Base-by-base conservation (phyloP, 2,329 filamentous ascomycete species). In the Xenosphaeropsis pyriputrescens region DNA sequence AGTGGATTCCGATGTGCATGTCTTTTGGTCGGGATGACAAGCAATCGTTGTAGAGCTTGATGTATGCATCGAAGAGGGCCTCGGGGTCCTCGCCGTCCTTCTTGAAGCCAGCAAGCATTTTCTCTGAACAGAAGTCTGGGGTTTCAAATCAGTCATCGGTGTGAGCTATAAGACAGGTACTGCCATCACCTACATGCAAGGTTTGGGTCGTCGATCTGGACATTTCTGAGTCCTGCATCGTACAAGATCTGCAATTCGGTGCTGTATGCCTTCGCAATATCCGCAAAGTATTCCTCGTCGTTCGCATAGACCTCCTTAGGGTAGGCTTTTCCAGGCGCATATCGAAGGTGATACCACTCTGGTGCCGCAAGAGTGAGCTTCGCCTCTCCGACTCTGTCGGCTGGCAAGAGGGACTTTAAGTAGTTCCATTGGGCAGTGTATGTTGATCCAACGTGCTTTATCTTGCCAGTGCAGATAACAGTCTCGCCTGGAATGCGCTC, bases 1-100 rank as follows among this genome's bases (percentile, higher is more conserved):
- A 65, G 54, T 88, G 83, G 15, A 88, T 76, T 36, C 83, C 83
- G 6, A 83, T 69, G 57, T 85, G 80, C 64, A 88, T 72, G 52
- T 86, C 80, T 2, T 65, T 56, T 0, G 79, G 77, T 1, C 74
- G 62, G 49, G 72, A 70, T 50, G 64, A 62, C 51, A 84, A 68
- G 51, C 68, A 73, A 56, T 81, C 76, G 55, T 86, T 86, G 65
- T 88, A 86, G 47, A 83, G 73, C 44, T 70, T 64, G 56, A 88
- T 80, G 58, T 88, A 88, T 17, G 78, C 72, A 48, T 84, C 78
- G 14, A 88, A 70, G 6, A 79, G 71, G 1, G 71, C 71, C 55
- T 75, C 72, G 39, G 69, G 70, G 35, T 51, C 22, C 36, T 46
- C 39, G 44, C 52, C 34, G 55, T 88, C 85, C 47, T 75, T 68